These are phyloP conservation scores for Boletus subcaerulescens DNA, from an alignment of 768 basidiomycete genomes.

Conservation along the genomic window DNA sequence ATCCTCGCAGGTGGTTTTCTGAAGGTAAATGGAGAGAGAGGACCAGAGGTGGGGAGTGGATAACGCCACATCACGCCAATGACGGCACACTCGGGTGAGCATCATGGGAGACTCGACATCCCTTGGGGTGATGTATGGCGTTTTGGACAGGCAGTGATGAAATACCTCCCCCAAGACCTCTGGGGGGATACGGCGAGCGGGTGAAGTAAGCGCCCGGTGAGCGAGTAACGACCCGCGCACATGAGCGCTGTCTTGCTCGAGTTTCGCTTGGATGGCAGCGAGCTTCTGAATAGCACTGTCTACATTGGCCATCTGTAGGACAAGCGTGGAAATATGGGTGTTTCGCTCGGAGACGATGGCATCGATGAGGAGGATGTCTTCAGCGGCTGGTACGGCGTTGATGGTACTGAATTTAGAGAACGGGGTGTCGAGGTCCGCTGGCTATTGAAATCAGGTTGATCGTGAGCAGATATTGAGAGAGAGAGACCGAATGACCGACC, in stretches of 20 bases:
- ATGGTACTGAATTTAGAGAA: conserved; percentile 8
- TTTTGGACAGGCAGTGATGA: conserved; percentile 24
- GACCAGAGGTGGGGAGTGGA: conserved; percentile 33
- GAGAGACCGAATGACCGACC: conserved; percentile 8
- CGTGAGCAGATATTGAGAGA: neutral
- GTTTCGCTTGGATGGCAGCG: conserved; percentile 8
- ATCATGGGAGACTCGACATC: conserved; percentile 23
- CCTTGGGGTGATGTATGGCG: conserved; percentile 24
- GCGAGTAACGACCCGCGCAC: conserved; percentile 21
- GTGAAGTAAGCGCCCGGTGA: conserved; percentile 24
- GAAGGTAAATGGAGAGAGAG: conserved; percentile 25
- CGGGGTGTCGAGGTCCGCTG: conserved; percentile 16
- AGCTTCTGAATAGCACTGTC: conserved; percentile 20
- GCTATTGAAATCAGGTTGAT: conserved; percentile 1
- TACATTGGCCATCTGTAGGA: conserved; percentile 17
- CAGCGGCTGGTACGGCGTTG: conserved; percentile 10
- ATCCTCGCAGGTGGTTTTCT: conserved; percentile 1
- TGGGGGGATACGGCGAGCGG: conserved; percentile 23
- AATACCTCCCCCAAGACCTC: conserved; percentile 33
- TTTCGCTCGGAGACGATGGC: conserved; percentile 19
- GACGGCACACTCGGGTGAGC: conserved; percentile 26
- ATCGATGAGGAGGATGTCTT: conserved; percentile 17
- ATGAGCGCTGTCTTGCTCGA: conserved; percentile 16
- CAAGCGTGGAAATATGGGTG: conserved; percentile 19
- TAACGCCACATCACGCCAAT: conserved; percentile 31